phyloP scores from a whole-genome alignment of 257 asterid species.

The Salvia rosmarinus region DNA sequence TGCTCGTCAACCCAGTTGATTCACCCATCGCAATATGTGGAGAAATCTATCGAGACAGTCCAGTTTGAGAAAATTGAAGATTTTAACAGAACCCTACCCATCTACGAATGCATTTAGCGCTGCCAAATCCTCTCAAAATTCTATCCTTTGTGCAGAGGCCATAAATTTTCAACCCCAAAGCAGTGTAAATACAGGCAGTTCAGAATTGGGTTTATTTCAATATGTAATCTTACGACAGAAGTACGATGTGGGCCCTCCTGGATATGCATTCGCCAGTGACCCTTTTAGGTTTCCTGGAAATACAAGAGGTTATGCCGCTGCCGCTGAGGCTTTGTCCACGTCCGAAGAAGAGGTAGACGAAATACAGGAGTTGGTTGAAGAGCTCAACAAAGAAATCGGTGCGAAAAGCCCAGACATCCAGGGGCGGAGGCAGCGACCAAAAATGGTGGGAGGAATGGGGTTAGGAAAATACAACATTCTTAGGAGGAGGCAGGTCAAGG shows the following conservation, averaged over 20 bases:
- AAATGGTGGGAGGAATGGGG: conserved; percentile 65
- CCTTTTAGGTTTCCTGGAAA: conserved; percentile 38
- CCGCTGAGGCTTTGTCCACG: conserved; percentile 79
- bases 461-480: conserved; percentile 63
- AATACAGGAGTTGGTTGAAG: conserved; percentile 55
- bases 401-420: conserved; percentile 25
- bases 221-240: conserved; percentile 33
- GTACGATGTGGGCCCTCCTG: conserved; percentile 21
- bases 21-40: conserved; percentile 69
- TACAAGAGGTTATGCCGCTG: conserved; percentile 67
- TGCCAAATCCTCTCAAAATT: conserved; percentile 34
- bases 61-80: conserved; percentile 47
- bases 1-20: conserved; percentile 20
- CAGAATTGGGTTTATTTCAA: conserved; percentile 41
- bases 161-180: conserved; percentile 14
- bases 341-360: conserved; percentile 91
- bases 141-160: conserved; percentile 26
- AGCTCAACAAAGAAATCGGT: conserved; percentile 49
- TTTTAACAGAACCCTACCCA: conserved; percentile 42
- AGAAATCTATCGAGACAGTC: conserved; percentile 64
- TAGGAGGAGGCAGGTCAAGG: conserved; percentile 76
- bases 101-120: conserved; percentile 33
- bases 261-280: conserved; percentile 26
- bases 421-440: conserved; percentile 54
- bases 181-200: conserved; percentile 16